phyloP scores from a whole-genome alignment of 179 eudicot species.

The Heliamphora pulchella region DNA sequence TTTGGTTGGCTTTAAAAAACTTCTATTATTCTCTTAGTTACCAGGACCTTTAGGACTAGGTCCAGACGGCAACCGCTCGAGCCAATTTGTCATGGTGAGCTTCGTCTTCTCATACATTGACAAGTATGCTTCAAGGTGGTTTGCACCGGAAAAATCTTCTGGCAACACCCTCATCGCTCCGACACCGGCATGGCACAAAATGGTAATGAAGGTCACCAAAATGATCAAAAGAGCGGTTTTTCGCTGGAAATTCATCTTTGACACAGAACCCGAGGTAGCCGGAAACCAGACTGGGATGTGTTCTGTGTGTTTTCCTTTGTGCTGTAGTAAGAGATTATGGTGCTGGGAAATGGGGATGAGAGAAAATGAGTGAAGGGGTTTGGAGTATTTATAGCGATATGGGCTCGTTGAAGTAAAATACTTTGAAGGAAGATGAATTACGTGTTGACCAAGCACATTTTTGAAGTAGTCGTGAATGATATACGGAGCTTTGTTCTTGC shows the following conservation, averaged over 20 bases:
- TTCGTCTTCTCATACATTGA: slow-evolving; percentile 20
- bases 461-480: too few relatives aligned
- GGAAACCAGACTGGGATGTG: too few relatives aligned
- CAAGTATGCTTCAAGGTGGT: slow-evolving; percentile 13
- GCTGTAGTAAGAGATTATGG: too few relatives aligned
- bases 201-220: not conserved
- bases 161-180: slow-evolving; percentile 18
- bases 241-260: slow-evolving; percentile 13
- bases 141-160: slow-evolving; percentile 15
- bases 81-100: slow-evolving; percentile 27
- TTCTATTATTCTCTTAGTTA: slow-evolving; percentile 14
- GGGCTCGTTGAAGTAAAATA: too few relatives aligned
- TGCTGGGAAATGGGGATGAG: too few relatives aligned
- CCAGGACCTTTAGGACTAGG: slow-evolving; percentile 46
- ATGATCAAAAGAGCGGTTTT: not conserved
- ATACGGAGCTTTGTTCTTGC: too few relatives aligned
- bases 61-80: slow-evolving; percentile 31
- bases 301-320: too few relatives aligned
- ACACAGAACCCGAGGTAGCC: too few relatives aligned
- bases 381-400: too few relatives aligned
- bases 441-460: too few relatives aligned
- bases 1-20: not conserved
- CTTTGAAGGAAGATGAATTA: too few relatives aligned
- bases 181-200: not conserved
- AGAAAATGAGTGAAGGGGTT: too few relatives aligned